These are phyloP conservation scores for Pleurozium schreberi DNA, from an alignment of 225 moss, liverwort and hornwort species.

Conservation along the genomic window DNA sequence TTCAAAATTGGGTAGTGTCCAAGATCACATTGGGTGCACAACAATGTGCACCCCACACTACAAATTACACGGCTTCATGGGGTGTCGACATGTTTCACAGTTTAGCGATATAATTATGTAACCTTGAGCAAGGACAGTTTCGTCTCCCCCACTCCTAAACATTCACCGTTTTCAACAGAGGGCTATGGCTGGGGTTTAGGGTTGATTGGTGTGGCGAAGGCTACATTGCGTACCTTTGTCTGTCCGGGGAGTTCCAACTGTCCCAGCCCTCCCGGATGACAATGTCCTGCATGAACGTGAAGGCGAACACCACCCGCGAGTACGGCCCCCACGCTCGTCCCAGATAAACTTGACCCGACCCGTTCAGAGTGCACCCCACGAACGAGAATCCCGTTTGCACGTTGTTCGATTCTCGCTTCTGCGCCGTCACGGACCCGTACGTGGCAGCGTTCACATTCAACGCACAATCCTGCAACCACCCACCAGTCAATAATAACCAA, in stretches of 20 bases:
- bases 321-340: slow-evolving; percentile 54
- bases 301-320: slow-evolving; percentile 45
- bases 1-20: too few species aligned
- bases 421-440: slow-evolving; percentile 40
- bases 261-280: slow-evolving; percentile 38
- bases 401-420: slow-evolving; percentile 22
- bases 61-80: background rate
- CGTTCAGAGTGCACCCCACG: slow-evolving; percentile 23
- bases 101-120: background rate
- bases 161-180: background rate
- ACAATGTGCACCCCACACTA: too few species aligned
- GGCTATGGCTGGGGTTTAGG: background rate
- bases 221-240: slow-evolving; percentile 13
- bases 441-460: slow-evolving; percentile 30
- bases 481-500: too few species aligned
- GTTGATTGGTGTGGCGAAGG: too few species aligned
- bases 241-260: slow-evolving; percentile 37
- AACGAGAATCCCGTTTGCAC: slow-evolving; percentile 35
- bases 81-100: background rate
- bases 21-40: background rate
- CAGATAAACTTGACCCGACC: slow-evolving; percentile 37
- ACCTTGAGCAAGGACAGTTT: too few species aligned
- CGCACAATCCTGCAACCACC: slow-evolving; percentile 14
- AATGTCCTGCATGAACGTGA: slow-evolving; percentile 41
- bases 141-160: background rate